Conservation (phyloP, 345 rosid species). For the Trapa incisa region DNA sequence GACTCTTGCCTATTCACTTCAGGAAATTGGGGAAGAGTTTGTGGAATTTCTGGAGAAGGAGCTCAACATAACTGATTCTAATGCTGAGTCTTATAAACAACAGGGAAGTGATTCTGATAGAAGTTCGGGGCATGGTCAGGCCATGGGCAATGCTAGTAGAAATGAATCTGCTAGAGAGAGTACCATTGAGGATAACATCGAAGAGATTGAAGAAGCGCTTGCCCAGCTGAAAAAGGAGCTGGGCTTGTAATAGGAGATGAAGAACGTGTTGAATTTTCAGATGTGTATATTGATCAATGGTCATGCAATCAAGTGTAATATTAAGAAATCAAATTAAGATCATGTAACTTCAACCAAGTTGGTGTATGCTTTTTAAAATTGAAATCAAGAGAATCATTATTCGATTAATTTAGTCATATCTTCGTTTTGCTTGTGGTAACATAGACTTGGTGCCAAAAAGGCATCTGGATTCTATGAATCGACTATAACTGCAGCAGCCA, state of each 20-base stretch:
- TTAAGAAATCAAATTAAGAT: too few species aligned
- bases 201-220: slow-evolving; percentile 85
- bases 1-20: slow-evolving; percentile 4
- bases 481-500: too few species aligned
- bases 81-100: slow-evolving; percentile 18
- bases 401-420: too few species aligned
- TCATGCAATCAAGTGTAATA: too few species aligned
- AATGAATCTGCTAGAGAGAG: slow-evolving; percentile 28
- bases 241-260: slow-evolving; percentile 38
- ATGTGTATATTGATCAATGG: neutral
- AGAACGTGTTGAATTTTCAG: neutral
- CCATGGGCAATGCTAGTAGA: slow-evolving; percentile 7
- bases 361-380: too few species aligned
- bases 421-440: too few species aligned
- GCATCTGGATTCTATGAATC: too few species aligned
- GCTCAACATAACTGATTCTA: slow-evolving; percentile 55
- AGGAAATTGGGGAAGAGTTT: slow-evolving; percentile 91
- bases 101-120: slow-evolving; percentile 13
- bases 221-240: slow-evolving; percentile 73
- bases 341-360: too few species aligned
- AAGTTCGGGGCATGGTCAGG: slow-evolving; percentile 10
- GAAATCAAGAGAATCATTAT: too few species aligned
- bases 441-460: too few species aligned
- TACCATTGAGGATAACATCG: slow-evolving; percentile 59
- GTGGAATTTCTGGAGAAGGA: slow-evolving; percentile 89